Evolutionary conservation across 2,329 filamentous ascomycete genomes (phyloP).

Genomic region (Trichoderma polysporum): DNA sequence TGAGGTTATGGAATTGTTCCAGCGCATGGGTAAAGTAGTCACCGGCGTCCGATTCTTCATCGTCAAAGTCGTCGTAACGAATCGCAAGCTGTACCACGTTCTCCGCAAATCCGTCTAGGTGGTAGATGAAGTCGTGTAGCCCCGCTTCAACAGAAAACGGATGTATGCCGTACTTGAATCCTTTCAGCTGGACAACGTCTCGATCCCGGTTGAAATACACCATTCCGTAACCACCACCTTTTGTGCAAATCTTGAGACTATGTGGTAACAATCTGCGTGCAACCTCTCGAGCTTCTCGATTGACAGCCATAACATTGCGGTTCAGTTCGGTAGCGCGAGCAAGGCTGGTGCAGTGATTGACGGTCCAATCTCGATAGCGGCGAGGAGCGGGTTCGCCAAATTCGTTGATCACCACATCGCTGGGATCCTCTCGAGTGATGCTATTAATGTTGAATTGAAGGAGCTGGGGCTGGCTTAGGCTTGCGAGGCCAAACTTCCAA

Average conservation of each 20-base stretch:
- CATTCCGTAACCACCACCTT: conserved; percentile 26
- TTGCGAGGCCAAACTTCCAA: conserved; percentile 37
- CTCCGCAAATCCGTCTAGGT: conserved; percentile 32
- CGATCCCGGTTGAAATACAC: conserved; percentile 33
- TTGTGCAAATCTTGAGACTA: conserved; percentile 30
- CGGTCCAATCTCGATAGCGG: background rate
- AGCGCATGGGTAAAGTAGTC: conserved; percentile 12
- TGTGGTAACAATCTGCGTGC: conserved; percentile 36
- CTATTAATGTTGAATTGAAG: conserved; percentile 21
- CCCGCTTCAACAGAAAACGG: background rate
- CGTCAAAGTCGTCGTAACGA: conserved; percentile 8
- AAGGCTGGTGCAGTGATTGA: conserved; percentile 24
- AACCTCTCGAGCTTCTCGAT: conserved; percentile 38
- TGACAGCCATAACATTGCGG: conserved; percentile 35
- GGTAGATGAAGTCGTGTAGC: background rate
- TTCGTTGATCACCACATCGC: background rate
- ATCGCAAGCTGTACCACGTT: conserved; percentile 33
- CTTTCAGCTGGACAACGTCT: conserved; percentile 34
- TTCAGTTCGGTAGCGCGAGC: conserved; percentile 31
- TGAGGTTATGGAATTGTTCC: conserved; percentile 29
- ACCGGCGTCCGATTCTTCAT: background rate
- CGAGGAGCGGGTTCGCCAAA: background rate
- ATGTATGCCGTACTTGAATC: background rate
- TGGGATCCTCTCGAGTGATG: background rate
- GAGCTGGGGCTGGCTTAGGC: conserved; percentile 29